A percentile compares a stretch with the other conserved stretches of the same genome.
These are phyloP conservation scores for Citrus cavaleriei DNA, from an alignment of 345 rosid genomes.

Conservation along the genomic window DNA sequence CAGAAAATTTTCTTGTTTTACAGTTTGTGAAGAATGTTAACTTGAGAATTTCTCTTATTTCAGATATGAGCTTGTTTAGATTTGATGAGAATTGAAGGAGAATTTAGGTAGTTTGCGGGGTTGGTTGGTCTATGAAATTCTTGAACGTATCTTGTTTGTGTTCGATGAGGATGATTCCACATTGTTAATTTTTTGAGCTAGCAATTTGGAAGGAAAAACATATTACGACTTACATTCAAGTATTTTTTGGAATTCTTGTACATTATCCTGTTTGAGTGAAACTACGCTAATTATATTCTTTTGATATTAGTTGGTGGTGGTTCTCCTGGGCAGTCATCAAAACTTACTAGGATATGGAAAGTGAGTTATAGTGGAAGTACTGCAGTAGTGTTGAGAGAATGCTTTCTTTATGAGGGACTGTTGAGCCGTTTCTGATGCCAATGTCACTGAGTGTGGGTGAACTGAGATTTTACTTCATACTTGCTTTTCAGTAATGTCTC, in stretches of 20 bases:
- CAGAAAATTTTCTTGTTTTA: neutral
- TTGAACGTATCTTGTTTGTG: constrained; percentile 21
- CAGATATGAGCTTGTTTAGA: neutral
- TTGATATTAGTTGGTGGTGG: neutral
- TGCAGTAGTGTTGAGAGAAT: neutral
- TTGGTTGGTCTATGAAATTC: constrained; percentile 50
- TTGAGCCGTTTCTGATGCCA: neutral
- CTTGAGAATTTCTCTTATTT: neutral
- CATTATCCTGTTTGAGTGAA: neutral
- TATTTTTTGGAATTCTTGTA: neutral
- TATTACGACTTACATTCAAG: neutral
- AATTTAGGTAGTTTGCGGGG: constrained; percentile 41
- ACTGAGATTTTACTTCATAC: neutral
- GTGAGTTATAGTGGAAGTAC: neutral
- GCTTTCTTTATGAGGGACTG: neutral
- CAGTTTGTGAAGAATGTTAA: neutral
- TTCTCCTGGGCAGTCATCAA: neutral
- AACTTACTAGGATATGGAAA: neutral
- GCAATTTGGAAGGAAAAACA: constrained; percentile 48
- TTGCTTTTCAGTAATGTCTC: neutral
- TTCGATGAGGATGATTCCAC: constrained; percentile 75
- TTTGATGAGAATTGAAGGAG: constrained; percentile 37
- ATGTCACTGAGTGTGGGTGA: neutral
- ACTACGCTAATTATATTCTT: neutral
- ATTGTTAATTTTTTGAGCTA: constrained; percentile 65